A percentile compares a stretch with the other conserved stretches of the same genome.
phyloP scores from a whole-genome alignment of 1,284 basidiomycete species.

The Moniliophthora roreri region DNA sequence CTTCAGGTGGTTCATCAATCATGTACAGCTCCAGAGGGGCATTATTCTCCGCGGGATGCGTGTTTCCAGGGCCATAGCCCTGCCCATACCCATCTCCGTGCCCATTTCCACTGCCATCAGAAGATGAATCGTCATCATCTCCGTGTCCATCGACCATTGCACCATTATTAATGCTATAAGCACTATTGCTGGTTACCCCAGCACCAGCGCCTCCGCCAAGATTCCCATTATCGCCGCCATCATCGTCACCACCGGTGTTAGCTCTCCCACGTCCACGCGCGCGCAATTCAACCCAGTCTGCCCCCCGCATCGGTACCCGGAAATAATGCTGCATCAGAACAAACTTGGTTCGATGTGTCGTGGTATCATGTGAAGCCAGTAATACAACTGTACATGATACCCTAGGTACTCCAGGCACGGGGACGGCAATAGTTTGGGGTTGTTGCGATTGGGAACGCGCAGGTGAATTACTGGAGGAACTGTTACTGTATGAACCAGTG shows the following conservation, averaged over 20 bases:
- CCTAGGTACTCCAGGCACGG: conserved; percentile 38
- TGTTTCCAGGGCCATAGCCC: not conserved
- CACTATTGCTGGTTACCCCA: not conserved
- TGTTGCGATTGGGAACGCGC: not conserved
- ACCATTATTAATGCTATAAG: not conserved
- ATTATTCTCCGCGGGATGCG: not conserved
- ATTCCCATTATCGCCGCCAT: not conserved
- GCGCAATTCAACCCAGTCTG: conserved; percentile 12
- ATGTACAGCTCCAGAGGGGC: conserved; percentile 9
- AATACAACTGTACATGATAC: conserved; percentile 74
- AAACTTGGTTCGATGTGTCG: conserved; percentile 56
- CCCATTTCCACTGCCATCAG: not conserved
- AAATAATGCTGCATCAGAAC: conserved; percentile 78
- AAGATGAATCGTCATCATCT: not conserved
- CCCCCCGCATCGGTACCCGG: conserved; percentile 49
- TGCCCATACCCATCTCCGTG: not conserved
- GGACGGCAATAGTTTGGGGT: not conserved
- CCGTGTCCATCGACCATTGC: not conserved
- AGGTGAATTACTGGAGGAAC: not conserved
- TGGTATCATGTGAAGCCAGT: conserved; percentile 56
- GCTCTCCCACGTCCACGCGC: conserved; percentile 8
- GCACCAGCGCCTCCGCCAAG: not conserved
- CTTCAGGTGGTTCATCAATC: conserved; percentile 12
- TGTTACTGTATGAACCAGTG: not conserved
- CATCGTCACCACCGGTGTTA: conserved; percentile 23